Conservation (phyloP, 768 basidiomycete genomes). For the Leucocoprinus sp. region DNA sequence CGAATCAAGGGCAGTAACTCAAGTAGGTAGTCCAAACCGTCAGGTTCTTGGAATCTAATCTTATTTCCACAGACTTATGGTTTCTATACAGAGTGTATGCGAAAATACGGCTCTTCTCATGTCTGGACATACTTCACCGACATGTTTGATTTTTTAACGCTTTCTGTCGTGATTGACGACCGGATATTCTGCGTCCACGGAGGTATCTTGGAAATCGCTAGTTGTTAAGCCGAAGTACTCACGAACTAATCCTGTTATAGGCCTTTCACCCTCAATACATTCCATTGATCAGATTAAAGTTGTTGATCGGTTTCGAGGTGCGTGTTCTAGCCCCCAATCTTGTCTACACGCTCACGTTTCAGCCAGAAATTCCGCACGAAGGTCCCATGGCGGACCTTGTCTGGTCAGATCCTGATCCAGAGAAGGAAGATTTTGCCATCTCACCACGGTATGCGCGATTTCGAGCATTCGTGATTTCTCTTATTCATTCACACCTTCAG, state of each 20-base stretch:
- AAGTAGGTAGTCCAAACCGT: slow-evolving; percentile 48
- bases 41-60: slow-evolving; percentile 20
- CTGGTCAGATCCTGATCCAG: slow-evolving; percentile 99
- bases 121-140: slow-evolving; percentile 99
- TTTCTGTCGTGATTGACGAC: slow-evolving; percentile 98
- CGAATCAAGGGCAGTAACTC: slow-evolving; percentile 95
- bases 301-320: slow-evolving; percentile 95
- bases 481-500: slow-evolving; percentile 34
- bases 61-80: slow-evolving; percentile 75
- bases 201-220: slow-evolving; percentile 40
- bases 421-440: slow-evolving; percentile 99
- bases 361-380: slow-evolving; percentile 93
- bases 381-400: slow-evolving; percentile 99
- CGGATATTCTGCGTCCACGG: slow-evolving; percentile 99
- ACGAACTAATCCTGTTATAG: slow-evolving; percentile 30
- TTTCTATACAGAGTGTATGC: slow-evolving; percentile 96
- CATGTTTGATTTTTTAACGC: slow-evolving; percentile 98
- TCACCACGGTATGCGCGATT: slow-evolving; percentile 71
- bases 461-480: slow-evolving; percentile 12
- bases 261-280: slow-evolving; percentile 95
- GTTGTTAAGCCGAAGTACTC: slow-evolving; percentile 10
- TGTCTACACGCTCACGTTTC: slow-evolving; percentile 17
- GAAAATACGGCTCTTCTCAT: slow-evolving; percentile 92
- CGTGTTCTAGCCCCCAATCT: slow-evolving; percentile 16
- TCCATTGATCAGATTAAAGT: slow-evolving; percentile 99